Percentiles rank a stretch among this genome's conserved stretches.
phyloP scores from a whole-genome alignment of 2,329 filamentous ascomycete species.

The Sclerotiophoma versabilis region DNA sequence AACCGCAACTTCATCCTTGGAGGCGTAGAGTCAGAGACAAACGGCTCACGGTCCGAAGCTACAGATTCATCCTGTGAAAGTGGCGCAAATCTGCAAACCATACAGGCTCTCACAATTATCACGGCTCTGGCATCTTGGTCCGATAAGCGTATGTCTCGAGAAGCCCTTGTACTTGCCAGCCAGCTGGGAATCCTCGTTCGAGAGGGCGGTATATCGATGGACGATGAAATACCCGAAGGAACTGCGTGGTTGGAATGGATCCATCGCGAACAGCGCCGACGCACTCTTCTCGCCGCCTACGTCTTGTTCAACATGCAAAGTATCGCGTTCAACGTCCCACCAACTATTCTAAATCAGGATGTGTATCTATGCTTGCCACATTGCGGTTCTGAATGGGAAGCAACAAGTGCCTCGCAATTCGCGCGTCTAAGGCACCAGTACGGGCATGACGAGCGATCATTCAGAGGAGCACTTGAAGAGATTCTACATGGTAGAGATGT shows the following conservation, averaged over 20 bases:
- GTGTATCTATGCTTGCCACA: neutral
- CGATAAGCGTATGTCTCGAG: neutral
- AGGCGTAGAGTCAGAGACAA: neutral
- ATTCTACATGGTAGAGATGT: neutral
- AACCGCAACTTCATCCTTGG: neutral
- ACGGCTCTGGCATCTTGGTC: neutral
- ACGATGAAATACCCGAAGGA: neutral
- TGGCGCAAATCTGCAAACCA: neutral
- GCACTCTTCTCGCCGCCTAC: neutral
- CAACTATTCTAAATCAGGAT: neutral
- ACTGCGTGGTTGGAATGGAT: neutral
- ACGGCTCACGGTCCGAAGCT: neutral
- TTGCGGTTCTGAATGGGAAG: neutral
- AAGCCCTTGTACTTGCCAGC: neutral
- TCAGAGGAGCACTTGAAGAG: neutral
- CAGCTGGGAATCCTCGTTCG: neutral
- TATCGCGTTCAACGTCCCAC: neutral
- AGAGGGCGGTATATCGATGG: neutral
- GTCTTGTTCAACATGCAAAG: conserved; percentile 1
- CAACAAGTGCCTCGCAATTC: neutral
- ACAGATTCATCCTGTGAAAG: neutral
- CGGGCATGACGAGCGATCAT: neutral
- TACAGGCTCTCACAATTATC: neutral
- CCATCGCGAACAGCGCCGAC: neutral
- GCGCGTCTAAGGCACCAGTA: neutral